Evolutionary conservation across 495 filamentous ascomycete species (phyloP), one percentile per base, ranked within the genome.

Genomic region (Penicillium odoratum): DNA sequence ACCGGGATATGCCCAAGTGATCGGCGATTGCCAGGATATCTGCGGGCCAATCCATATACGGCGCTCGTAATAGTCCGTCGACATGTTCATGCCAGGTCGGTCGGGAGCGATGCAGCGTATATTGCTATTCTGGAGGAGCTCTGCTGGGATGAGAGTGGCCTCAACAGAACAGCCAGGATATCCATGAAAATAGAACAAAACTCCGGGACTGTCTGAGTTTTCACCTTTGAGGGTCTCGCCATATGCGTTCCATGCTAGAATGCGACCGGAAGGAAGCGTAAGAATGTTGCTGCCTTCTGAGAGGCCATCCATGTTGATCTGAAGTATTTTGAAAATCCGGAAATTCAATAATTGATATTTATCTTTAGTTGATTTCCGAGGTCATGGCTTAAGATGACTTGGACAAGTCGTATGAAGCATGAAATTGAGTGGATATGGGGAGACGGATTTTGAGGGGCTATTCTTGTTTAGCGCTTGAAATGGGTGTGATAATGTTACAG

Each of bases 171-270:
- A 60, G 7, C 58, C 53, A 2, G 58, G 58, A 34, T 47, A 60
- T 30, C 58, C 53, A n/a, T 60, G 58, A 21, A 46, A 60, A 47
- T 60, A 60, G 48, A 60, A 40, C 13, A 40, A 1, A 40, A 40
- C 13, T 4, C 3, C 38, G 46, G 48, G 21, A 43, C 15, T 4
- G 25, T 13, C 4, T 31, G 54, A 5, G 33, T 7, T 16, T 49
- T 47, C 34, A 42, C n/a, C 8, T 49, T n/a, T 16, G 21, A 48
- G 53, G 21, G 47, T 13, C 7, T 29, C 42, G 13, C 48, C 56
- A 40, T 58, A 52, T 45, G 47, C 15, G 6, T 36, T 52, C 56
- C 56, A 58, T 34, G 56, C 56, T 26, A 58, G 31, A 3, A 26
- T 52, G 30, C 56, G 56, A 10, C 56, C 56, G n/a, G 56, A 58